These are phyloP conservation scores for Castanospermum australe DNA, from an alignment of 306 rosid species.

Conservation along the genomic window DNA sequence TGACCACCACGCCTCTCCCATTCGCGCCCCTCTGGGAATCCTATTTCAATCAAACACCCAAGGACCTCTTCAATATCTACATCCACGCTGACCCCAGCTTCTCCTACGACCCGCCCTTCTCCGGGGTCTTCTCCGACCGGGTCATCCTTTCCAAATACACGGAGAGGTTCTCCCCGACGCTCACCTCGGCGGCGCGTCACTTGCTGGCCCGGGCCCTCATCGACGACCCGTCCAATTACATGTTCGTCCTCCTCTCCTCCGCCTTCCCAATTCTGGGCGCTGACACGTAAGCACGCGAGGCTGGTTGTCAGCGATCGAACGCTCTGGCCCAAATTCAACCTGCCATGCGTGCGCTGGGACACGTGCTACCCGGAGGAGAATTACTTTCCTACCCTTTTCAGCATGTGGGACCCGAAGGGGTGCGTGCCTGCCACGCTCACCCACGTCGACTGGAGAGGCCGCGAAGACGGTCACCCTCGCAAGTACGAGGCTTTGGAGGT, in stretches of 20 bases:
- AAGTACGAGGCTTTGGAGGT: slow-evolving; percentile 48
- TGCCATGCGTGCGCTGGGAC: slow-evolving; percentile 49
- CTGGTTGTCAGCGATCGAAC: slow-evolving; percentile 39
- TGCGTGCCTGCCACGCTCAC: slow-evolving; percentile 73
- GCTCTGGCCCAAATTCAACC: slow-evolving; percentile 52
- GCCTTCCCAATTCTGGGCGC: slow-evolving; percentile 74
- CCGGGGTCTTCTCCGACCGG: slow-evolving; percentile 54
- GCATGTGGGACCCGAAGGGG: slow-evolving; percentile 50
- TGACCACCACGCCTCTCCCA: slow-evolving; percentile 62
- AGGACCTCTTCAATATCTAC: slow-evolving; percentile 49
- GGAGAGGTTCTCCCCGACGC: slow-evolving; percentile 41
- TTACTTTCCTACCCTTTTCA: slow-evolving; percentile 75
- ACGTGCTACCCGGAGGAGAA: slow-evolving; percentile 72
- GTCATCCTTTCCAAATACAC: slow-evolving; percentile 56
- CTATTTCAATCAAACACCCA: slow-evolving; percentile 40
- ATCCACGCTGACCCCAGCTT: slow-evolving; percentile 65
- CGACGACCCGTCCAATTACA: slow-evolving; percentile 48
- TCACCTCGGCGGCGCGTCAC: slow-evolving; percentile 55
- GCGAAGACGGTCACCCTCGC: slow-evolving; percentile 59
- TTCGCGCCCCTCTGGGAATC: slow-evolving; percentile 70
- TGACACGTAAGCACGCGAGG: slow-evolving; percentile 75
- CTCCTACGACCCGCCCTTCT: slow-evolving; percentile 48
- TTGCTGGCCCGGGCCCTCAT: slow-evolving; percentile 65
- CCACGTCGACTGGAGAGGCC: slow-evolving; percentile 67
- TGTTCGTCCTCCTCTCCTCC: slow-evolving; percentile 61